phyloP scores from a whole-genome alignment of 371 early-diverging fungal species.

The Mortierella sp. region DNA sequence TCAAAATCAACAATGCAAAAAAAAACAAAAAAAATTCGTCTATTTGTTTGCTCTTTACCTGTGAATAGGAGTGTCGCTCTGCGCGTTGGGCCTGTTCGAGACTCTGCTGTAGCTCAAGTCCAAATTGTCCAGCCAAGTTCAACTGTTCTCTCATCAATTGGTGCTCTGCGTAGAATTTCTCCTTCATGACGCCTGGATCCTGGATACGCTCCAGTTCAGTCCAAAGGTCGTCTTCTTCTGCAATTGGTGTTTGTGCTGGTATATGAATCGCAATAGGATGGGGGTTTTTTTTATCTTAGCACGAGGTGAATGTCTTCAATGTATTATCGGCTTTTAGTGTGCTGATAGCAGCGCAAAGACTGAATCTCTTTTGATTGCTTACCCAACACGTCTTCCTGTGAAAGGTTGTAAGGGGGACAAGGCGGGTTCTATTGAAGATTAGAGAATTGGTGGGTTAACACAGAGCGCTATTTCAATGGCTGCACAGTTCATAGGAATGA shows the following conservation, averaged over 20 bases:
- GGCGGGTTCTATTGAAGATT: slow-evolving; percentile 32
- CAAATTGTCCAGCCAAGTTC: slow-evolving; percentile 73
- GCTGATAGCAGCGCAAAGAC: not conserved
- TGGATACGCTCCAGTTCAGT: slow-evolving; percentile 35
- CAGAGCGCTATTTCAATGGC: not conserved
- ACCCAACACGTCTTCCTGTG: slow-evolving; percentile 51
- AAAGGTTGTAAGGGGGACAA: slow-evolving; percentile 53
- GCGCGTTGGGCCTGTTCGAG: slow-evolving; percentile 49
- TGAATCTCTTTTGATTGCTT: slow-evolving; percentile 5
- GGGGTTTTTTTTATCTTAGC: not conserved
- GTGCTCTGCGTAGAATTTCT: slow-evolving; percentile 42
- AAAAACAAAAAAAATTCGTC: not conserved
- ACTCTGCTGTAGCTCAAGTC: slow-evolving; percentile 69
- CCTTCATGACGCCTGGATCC: slow-evolving; percentile 27
- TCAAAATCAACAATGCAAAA: not conserved
- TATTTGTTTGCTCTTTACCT: slow-evolving; percentile 45
- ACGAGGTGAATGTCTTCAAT: not conserved
- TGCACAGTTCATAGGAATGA: not conserved
- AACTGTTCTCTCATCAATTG: slow-evolving; percentile 61
- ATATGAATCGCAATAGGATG: not conserved
- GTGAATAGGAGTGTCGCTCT: slow-evolving; percentile 54
- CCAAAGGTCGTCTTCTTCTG: slow-evolving; percentile 51
- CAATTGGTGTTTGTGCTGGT: slow-evolving; percentile 19
- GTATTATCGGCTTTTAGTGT: not conserved
- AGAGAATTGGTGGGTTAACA: not conserved